phyloP scores from a whole-genome alignment of 2,329 filamentous ascomycete species.

The Colletotrichum graminicola region DNA sequence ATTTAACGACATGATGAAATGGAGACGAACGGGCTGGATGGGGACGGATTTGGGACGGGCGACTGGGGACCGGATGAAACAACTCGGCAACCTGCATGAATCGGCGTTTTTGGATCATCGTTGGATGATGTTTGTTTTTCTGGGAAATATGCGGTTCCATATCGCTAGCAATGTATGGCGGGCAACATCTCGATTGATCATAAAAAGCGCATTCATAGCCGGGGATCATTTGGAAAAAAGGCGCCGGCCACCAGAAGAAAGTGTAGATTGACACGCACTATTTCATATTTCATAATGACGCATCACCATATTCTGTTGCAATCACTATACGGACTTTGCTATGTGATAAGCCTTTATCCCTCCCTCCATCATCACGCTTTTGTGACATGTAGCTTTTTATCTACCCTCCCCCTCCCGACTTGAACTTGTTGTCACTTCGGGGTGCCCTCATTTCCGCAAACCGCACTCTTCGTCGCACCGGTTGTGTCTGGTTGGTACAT shows the following conservation, averaged over 20 bases:
- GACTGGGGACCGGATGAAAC: constrained; percentile 3
- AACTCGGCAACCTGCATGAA: constrained; percentile 13
- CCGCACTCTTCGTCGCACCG: too few relatives aligned
- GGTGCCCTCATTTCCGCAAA: background rate
- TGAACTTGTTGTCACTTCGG: background rate
- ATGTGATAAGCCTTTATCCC: background rate
- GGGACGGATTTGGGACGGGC: background rate
- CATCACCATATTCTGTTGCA: constrained; percentile 4
- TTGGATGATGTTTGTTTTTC: background rate
- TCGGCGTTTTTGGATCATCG: constrained; percentile 10
- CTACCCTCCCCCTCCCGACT: background rate
- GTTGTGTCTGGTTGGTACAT: background rate
- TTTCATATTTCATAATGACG: background rate
- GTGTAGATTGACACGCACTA: background rate
- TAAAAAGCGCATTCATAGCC: background rate
- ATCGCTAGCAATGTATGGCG: constrained; percentile 29
- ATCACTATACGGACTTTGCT: background rate
- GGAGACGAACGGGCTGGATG: background rate
- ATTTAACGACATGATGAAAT: constrained; percentile 4
- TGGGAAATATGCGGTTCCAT: background rate
- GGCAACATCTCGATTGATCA: constrained; percentile 7
- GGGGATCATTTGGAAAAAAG: background rate
- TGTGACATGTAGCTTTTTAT: background rate
- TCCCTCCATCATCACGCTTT: background rate
- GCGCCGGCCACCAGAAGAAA: background rate